A percentile compares a stretch with the other conserved stretches of the same genome.
These are phyloP conservation scores for Pythium dissotocum DNA, from an alignment of 352 stramenopile species.

Conservation along the genomic window DNA sequence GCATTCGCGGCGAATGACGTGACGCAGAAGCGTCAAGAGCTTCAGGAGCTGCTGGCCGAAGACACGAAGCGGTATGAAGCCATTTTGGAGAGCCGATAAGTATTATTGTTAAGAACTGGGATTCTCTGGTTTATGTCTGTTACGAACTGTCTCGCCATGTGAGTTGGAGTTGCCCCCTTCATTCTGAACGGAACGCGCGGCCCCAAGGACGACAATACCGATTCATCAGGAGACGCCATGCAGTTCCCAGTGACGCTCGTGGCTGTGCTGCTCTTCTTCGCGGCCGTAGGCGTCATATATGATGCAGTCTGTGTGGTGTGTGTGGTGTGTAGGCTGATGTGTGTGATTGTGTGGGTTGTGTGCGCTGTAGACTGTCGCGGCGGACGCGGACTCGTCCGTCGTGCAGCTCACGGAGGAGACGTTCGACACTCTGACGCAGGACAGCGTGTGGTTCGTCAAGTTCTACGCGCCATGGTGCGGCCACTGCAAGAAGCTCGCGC, in stretches of 20 bases:
- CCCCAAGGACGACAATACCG: constrained; percentile 1
- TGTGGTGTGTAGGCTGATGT: background rate
- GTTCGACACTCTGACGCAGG: constrained; percentile 61
- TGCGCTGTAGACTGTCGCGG: constrained; percentile 6
- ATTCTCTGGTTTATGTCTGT: background rate
- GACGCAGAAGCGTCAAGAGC: constrained; percentile 22
- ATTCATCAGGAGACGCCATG: constrained; percentile 11
- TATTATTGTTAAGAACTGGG: background rate
- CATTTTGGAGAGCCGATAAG: constrained; percentile 23
- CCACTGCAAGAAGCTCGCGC: constrained; percentile 82
- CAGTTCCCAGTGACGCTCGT: constrained; percentile 21
- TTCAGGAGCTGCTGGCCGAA: constrained; percentile 19
- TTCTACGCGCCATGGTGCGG: constrained; percentile 88
- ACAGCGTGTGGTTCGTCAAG: constrained; percentile 74
- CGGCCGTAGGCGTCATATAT: constrained; percentile 2
- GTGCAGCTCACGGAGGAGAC: constrained; percentile 28
- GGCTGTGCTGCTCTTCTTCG: constrained; percentile 22
- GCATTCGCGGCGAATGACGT: constrained; percentile 17
- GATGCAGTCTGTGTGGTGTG: background rate
- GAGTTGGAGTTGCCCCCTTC: constrained; percentile 2
- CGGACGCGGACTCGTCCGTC: constrained; percentile 16
- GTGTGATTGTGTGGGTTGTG: background rate
- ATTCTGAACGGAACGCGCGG: constrained; percentile 22
- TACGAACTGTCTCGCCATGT: background rate
- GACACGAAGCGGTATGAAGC: constrained; percentile 27